A percentile compares a stretch with the other conserved stretches of the same genome.
Evolutionary conservation across 768 basidiomycete genomes (phyloP).

Genomic region (Collybia mongolica): DNA sequence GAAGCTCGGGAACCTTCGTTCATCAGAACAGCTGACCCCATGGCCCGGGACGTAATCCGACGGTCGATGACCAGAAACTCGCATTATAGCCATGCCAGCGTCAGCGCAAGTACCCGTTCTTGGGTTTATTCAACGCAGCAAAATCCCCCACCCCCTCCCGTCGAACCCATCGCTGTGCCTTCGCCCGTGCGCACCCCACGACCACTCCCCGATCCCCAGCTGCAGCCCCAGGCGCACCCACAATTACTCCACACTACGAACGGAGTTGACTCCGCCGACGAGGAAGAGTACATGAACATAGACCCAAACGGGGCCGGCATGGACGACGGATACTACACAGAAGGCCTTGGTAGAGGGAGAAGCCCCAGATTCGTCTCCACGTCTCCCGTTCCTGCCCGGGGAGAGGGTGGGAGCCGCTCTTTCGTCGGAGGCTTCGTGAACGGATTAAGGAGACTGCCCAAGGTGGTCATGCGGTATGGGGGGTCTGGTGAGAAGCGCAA

Average conservation of each 20-base stretch:
- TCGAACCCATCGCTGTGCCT: slow-evolving; percentile 10
- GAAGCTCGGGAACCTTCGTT: slow-evolving; percentile 9
- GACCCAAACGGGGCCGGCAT: slow-evolving; percentile 17
- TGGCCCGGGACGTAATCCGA: slow-evolving; percentile 9
- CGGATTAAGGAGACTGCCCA: slow-evolving; percentile 32
- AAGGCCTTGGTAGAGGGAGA: slow-evolving; percentile 15
- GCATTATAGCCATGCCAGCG: slow-evolving; percentile 16
- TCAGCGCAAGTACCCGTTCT: slow-evolving; percentile 30
- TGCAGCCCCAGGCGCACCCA: slow-evolving; percentile 11
- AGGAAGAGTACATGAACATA: slow-evolving; percentile 29
- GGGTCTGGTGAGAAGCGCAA: slow-evolving; percentile 19
- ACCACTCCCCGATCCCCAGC: slow-evolving; percentile 28
- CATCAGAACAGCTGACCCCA: slow-evolving; percentile 5
- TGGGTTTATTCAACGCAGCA: slow-evolving; percentile 36
- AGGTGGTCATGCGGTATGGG: slow-evolving; percentile 27
- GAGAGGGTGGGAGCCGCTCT: slow-evolving; percentile 19
- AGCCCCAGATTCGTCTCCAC: background rate
- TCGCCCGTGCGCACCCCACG: slow-evolving; percentile 24
- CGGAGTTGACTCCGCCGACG: slow-evolving; percentile 21
- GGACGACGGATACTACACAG: slow-evolving; percentile 10
- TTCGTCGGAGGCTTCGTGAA: slow-evolving; percentile 37
- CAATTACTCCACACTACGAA: slow-evolving; percentile 15
- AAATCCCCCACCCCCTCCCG: slow-evolving; percentile 27
- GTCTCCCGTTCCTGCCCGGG: background rate
- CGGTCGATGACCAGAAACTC: slow-evolving; percentile 18